Base-by-base conservation (phyloP, 2,329 filamentous ascomycete species). In the Penicillium sp. region DNA sequence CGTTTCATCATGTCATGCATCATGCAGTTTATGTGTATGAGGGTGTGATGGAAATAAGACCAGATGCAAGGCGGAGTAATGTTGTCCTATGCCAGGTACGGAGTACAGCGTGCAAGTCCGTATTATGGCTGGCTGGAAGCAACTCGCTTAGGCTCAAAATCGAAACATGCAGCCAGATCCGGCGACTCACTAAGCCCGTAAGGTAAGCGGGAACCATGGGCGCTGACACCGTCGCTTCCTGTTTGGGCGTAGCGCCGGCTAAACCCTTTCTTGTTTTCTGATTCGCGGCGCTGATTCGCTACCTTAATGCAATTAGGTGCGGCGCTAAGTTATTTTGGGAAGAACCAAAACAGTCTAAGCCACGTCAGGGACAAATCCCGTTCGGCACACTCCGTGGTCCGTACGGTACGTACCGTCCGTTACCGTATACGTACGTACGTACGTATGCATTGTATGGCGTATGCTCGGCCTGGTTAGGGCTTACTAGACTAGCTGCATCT, bases 71-170 rank as follows among this genome's bases (percentile, higher is more conserved):
- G 28, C 42, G 51, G 51, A 53, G 51, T 53, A 53, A 53, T 46
- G 42, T 46, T 53, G 28, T 26, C 50, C 50, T 35, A 26, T 52
- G 49, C 14, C 50, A 46, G 50, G 42, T 24, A 52, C 50, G 18
- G 49, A 35, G 28, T 33, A 12, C 28, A 33, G 28, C 28, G 28
- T 33, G n/a, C 28, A 33, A 9, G 28, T 33, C 28, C 28, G 28
- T 5, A 11, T 20, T 5, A 50, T 52, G 51, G 51, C 51, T 53
- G 51, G 51, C 51, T 53, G 51, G 51, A 51, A 20, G 51, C 28
- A 51, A 28, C 49, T 30, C 35, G 26, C 16, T 16, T 43, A 43
- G n/a, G 40, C 40, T 43, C n/a, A 7, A 4, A 20, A 23, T 18
- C 6, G 18, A 18, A n/a, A 42, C 18, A 21, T 42, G n/a, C 5